phyloP scores from a whole-genome alignment of 441 rosid species.

The Aquilaria agallochum region DNA sequence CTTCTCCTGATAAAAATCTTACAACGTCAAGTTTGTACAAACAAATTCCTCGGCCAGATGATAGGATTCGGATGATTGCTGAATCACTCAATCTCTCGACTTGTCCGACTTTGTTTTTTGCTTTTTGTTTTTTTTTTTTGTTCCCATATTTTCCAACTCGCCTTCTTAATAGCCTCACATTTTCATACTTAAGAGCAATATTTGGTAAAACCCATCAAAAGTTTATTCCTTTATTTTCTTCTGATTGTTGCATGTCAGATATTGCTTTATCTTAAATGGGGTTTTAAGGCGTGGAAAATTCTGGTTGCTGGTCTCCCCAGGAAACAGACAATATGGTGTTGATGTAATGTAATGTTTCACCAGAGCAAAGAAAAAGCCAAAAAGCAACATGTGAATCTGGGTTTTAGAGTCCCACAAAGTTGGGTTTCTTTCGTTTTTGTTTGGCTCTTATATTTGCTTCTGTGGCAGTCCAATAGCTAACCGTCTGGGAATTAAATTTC shows the following conservation, averaged over 20 bases:
- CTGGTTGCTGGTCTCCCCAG: too few relatives aligned
- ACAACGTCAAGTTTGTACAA: constrained; percentile 20
- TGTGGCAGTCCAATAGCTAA: constrained; percentile 21
- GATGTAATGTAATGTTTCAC: too few relatives aligned
- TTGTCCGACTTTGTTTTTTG: constrained; percentile 20
- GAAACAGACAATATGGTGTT: too few relatives aligned
- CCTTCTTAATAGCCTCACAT: too few relatives aligned
- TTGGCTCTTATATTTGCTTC: constrained; percentile 26
- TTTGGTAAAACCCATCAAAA: too few relatives aligned
- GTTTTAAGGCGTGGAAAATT: not conserved
- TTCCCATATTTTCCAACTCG: not conserved
- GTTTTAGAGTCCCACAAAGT: constrained; percentile 22
- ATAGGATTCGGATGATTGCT: constrained; percentile 8
- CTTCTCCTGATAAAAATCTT: not conserved
- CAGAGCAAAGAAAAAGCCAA: constrained; percentile 20
- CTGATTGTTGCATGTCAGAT: too few relatives aligned
- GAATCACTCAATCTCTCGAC: constrained; percentile 14
- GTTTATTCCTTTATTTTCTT: not conserved
- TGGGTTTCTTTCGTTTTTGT: constrained; percentile 15
- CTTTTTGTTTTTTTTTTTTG: not conserved
- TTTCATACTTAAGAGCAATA: too few relatives aligned
- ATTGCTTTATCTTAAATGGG: not conserved
- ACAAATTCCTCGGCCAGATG: constrained; percentile 26
- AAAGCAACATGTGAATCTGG: constrained; percentile 16
- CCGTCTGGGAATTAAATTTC: constrained; percentile 19